Evolutionary conservation across 805 yeast genomes (phyloP).

Genomic region (Metschnikowia continentalis): DNA sequence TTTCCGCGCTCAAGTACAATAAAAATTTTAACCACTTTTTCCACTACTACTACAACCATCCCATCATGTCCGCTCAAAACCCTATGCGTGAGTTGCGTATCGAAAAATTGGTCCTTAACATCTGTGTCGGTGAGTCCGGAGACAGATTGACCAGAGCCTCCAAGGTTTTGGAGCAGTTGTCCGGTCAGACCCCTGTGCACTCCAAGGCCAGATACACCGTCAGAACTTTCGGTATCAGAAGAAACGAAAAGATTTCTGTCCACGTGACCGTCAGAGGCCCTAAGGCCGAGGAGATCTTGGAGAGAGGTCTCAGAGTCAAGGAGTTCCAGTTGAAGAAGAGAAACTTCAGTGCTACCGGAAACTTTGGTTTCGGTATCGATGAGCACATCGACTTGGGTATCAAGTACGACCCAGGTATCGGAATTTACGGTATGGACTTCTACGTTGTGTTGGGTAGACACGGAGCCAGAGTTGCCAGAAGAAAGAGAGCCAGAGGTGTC

Average conservation of each 20-base stretch:
- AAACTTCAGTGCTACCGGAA: slow-evolving; percentile 98
- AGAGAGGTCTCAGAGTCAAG: slow-evolving; percentile 99
- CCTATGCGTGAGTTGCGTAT: slow-evolving; percentile 98
- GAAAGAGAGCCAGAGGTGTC: slow-evolving; percentile 88
- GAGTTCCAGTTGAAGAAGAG: slow-evolving; percentile 93
- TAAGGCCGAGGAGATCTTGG: slow-evolving; percentile 96
- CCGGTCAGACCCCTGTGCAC: slow-evolving; percentile 99
- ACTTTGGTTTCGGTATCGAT: slow-evolving; percentile 99
- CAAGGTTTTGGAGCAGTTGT: slow-evolving; percentile 98
- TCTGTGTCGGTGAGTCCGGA: slow-evolving; percentile 99
- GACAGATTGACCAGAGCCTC: slow-evolving; percentile 99
- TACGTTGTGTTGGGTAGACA: slow-evolving; percentile 99
- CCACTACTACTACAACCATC: slow-evolving; percentile 7
- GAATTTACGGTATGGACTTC: slow-evolving; percentile 99
- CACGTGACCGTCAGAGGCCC: slow-evolving; percentile 99
- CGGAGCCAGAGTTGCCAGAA: slow-evolving; percentile 97
- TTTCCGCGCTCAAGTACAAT: slow-evolving; percentile 6
- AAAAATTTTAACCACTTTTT: slow-evolving; percentile 7
- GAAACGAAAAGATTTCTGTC: slow-evolving; percentile 99
- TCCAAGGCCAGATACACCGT: slow-evolving; percentile 99
- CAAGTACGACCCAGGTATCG: slow-evolving; percentile 99
- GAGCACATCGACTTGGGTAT: slow-evolving; percentile 99
- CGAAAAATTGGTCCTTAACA: slow-evolving; percentile 99
- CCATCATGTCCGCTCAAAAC: slow-evolving; percentile 55
- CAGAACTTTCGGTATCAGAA: slow-evolving; percentile 99